These are phyloP conservation scores for Komagataella pseudopastoris DNA, from an alignment of 805 yeast genomes.

Conservation along the genomic window DNA sequence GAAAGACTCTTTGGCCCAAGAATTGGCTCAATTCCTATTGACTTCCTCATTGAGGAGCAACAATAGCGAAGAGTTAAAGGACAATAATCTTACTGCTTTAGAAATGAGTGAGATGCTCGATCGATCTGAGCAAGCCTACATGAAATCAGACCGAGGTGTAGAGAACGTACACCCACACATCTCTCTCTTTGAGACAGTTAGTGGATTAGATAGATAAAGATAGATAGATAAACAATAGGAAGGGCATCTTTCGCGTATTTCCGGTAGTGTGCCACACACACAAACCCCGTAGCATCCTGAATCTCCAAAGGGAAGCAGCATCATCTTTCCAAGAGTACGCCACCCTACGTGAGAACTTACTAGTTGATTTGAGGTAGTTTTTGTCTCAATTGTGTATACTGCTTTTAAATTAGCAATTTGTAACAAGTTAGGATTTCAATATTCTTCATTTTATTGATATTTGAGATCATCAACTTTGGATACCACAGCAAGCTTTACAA, in stretches of 20 bases:
- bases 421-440: neutral
- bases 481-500: neutral
- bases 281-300: neutral
- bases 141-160: conserved; percentile 5
- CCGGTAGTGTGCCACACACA: neutral
- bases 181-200: conserved; percentile 22
- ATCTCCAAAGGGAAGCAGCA: neutral
- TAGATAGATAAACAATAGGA: neutral
- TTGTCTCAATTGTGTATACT: neutral
- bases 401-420: neutral
- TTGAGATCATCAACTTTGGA: neutral
- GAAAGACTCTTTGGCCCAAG: conserved; percentile 20
- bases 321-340: neutral
- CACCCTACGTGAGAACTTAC: neutral
- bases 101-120: conserved; percentile 39
- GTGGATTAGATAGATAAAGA: conserved; percentile 11
- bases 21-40: conserved; percentile 25
- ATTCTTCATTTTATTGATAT: neutral
- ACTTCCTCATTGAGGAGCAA: neutral
- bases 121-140: conserved; percentile 30
- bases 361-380: neutral
- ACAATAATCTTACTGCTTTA: conserved; percentile 17
- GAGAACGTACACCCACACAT: conserved; percentile 11
- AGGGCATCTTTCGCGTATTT: neutral
- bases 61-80: conserved; percentile 5